Percentiles rank a stretch among this genome's conserved stretches.
Evolutionary conservation across 1,284 basidiomycete genomes (phyloP).

Genomic region (Austroboletus novae-zelandiae): DNA sequence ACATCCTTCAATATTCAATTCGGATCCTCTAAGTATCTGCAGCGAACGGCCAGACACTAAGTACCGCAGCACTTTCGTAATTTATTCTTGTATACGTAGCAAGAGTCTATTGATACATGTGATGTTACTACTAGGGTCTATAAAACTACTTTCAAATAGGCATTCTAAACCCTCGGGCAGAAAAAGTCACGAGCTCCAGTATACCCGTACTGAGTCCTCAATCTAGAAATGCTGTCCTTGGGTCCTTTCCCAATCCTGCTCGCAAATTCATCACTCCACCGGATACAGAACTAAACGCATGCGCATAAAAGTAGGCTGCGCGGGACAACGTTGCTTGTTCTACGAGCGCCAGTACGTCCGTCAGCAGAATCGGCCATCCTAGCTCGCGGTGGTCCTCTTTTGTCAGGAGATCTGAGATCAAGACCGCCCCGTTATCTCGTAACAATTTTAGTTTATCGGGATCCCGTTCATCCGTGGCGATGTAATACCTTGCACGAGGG

Average conservation of each 20-base stretch:
- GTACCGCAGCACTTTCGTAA: no score
- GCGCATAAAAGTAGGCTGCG: slow-evolving; percentile 44
- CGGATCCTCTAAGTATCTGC: no score
- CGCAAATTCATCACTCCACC: slow-evolving; percentile 44
- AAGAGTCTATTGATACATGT: no score
- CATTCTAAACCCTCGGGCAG: no score
- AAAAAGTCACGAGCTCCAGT: neutral
- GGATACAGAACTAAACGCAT: slow-evolving; percentile 42
- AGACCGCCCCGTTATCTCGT: slow-evolving; percentile 35
- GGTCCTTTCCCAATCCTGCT: slow-evolving; percentile 38
- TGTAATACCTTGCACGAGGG: slow-evolving; percentile 36
- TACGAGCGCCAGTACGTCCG: slow-evolving; percentile 44
- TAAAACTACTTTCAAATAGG: no score
- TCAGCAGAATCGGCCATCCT: slow-evolving; percentile 44
- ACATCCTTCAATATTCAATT: no score
- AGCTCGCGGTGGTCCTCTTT: slow-evolving; percentile 38
- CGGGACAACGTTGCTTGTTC: slow-evolving; percentile 42
- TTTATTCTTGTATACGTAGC: no score
- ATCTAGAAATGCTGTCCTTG: slow-evolving; percentile 37
- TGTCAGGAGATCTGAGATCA: slow-evolving; percentile 43
- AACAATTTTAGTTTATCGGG: slow-evolving; percentile 35
- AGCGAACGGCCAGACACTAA: no score
- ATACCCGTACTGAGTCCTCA: slow-evolving; percentile 6
- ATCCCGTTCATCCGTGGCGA: slow-evolving; percentile 48
- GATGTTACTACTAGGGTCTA: no score